Conservation (phyloP, 768 basidiomycete genomes). For the Russula ochroleuca region DNA sequence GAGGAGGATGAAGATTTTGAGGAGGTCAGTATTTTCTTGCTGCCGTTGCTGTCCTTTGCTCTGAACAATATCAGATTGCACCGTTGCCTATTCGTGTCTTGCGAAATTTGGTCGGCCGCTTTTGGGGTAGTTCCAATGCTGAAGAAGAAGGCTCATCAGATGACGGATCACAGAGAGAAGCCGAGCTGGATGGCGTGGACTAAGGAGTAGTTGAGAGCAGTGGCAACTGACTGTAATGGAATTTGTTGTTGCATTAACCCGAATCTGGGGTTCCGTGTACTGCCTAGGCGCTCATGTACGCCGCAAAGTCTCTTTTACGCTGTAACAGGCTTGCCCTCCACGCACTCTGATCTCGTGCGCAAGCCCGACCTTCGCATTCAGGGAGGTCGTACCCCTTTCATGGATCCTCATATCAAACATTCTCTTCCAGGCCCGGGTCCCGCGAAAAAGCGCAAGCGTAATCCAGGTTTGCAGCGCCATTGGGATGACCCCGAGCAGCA, state of each 20-base stretch:
- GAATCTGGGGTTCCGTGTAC: slow-evolving; percentile 1
- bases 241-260: slow-evolving; percentile 9
- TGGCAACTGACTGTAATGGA: not conserved
- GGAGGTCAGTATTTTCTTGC: slow-evolving; percentile 13
- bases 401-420: slow-evolving; percentile 13
- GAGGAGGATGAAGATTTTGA: slow-evolving; percentile 24
- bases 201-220: not conserved
- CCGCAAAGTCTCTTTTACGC: not conserved
- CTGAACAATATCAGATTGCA: slow-evolving; percentile 17
- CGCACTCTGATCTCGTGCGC: not conserved
- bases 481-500: slow-evolving; percentile 41
- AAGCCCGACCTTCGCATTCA: slow-evolving; percentile 8
- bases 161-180: slow-evolving; percentile 3
- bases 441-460: slow-evolving; percentile 25
- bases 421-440: slow-evolving; percentile 23
- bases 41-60: not conserved
- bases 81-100: slow-evolving; percentile 26
- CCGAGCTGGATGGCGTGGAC: slow-evolving; percentile 22
- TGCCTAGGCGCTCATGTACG: no score
- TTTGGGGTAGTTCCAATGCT: slow-evolving; percentile 18
- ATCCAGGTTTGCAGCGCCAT: slow-evolving; percentile 35
- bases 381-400: slow-evolving; percentile 23
- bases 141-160: slow-evolving; percentile 23
- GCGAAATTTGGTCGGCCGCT: slow-evolving; percentile 25
- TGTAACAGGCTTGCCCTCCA: not conserved